These are phyloP conservation scores for Sporothrix pseudoabietina DNA, from an alignment of 2,329 filamentous ascomycete species.

Conservation along the genomic window DNA sequence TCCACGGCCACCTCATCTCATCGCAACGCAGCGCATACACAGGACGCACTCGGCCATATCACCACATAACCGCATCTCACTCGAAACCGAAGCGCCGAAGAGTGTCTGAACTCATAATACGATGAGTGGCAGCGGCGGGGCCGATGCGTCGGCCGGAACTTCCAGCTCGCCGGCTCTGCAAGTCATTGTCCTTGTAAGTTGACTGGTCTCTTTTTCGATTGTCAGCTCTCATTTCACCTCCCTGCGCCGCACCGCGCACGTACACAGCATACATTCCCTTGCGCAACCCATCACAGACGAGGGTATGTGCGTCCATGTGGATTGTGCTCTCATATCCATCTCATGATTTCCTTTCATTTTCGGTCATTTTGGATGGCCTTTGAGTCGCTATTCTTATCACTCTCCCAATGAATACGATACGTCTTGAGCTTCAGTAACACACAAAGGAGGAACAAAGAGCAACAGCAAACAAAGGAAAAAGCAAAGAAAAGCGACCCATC, in stretches of 20 bases:
- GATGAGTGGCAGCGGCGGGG: conserved; percentile 33
- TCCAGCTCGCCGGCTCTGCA: conserved; percentile 57
- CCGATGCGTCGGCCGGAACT: conserved; percentile 27
- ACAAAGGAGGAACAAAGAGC: conserved; percentile 4
- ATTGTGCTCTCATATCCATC: background rate
- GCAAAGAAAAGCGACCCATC: background rate
- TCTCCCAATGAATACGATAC: background rate
- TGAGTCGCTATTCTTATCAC: background rate
- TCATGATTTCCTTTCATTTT: background rate
- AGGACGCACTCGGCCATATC: background rate
- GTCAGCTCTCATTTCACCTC: conserved; percentile 28
- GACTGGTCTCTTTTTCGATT: conserved; percentile 5
- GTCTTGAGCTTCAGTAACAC: background rate
- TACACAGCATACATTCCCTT: background rate
- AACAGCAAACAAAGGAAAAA: background rate
- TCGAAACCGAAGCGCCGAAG: background rate
- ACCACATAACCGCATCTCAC: background rate
- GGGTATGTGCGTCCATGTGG: background rate
- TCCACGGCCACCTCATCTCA: background rate
- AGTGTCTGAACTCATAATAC: background rate
- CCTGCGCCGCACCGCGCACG: background rate
- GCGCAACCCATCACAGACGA: background rate
- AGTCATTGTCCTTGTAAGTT: conserved; percentile 71
- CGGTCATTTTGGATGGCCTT: background rate
- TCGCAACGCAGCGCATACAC: background rate